These are phyloP conservation scores for Leishmania amazonensis DNA, from an alignment of 208 protist species.

Conservation along the genomic window DNA sequence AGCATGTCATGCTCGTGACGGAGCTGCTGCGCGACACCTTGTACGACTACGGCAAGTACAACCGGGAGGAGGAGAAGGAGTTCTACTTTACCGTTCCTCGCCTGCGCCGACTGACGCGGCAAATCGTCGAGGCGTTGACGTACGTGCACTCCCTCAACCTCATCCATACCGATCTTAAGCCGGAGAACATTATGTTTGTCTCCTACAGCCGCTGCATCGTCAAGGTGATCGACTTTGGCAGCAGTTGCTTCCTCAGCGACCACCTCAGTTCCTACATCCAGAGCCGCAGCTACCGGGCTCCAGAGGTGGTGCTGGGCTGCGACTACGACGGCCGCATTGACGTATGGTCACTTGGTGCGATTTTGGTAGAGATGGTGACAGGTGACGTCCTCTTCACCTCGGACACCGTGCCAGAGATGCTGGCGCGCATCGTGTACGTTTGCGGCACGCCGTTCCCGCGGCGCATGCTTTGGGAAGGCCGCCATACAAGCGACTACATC, in stretches of 20 bases:
- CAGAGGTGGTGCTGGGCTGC: slow-evolving; percentile 93
- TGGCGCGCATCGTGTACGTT: slow-evolving; percentile 91
- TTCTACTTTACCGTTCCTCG: slow-evolving; percentile 94
- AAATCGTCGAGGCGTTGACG: slow-evolving; percentile 83
- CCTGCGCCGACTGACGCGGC: slow-evolving; percentile 86
- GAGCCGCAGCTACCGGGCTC: slow-evolving; percentile 94
- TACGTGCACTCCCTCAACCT: slow-evolving; percentile 95
- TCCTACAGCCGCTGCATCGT: slow-evolving; percentile 93
- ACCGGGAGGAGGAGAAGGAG: slow-evolving; percentile 88
- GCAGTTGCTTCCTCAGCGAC: slow-evolving; percentile 95
- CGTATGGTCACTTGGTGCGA: slow-evolving; percentile 95
- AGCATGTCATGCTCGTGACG: slow-evolving; percentile 97
- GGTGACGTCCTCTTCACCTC: slow-evolving; percentile 95
- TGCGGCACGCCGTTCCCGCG: slow-evolving; percentile 86
- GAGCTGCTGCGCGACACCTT: slow-evolving; percentile 96
- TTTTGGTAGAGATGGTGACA: slow-evolving; percentile 94
- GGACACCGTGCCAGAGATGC: slow-evolving; percentile 94
- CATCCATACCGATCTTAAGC: slow-evolving; percentile 97
- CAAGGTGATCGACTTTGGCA: slow-evolving; percentile 97
- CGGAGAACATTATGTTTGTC: slow-evolving; percentile 97
- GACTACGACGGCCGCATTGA: slow-evolving; percentile 96
- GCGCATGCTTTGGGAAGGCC: slow-evolving; percentile 88
- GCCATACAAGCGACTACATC: slow-evolving; percentile 89
- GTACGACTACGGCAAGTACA: slow-evolving; percentile 97
- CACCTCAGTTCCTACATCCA: slow-evolving; percentile 95